Base-by-base conservation (phyloP, 2,329 filamentous ascomycete species). In the Colletotrichum lindemuthianum region DNA sequence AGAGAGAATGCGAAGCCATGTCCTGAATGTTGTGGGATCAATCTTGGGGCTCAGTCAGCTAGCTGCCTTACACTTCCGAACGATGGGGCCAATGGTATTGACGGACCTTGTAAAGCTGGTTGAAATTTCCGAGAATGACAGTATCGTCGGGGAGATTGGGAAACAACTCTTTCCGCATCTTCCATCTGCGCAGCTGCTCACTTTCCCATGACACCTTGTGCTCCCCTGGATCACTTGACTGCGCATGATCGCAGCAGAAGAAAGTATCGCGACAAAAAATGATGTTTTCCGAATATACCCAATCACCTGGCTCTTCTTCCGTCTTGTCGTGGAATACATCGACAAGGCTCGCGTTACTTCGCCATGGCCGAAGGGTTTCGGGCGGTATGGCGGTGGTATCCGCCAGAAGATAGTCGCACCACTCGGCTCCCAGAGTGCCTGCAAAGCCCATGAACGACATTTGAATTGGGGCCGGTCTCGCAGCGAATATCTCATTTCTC, bases 361-460 rank as follows among this genome's bases (percentile, higher is more conserved):
- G 87, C 79, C 88, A 91, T 1, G 93, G 93, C 11, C 93, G 88
- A 34, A 98, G 81, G 1, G 95, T 97, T 33, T 89, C 87, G 0
- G 84, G 85, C 1, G 96, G 96, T 57, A 99, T 90, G 0, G 96
- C 93, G 1, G 91, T 95, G 54, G 91, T 84, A 72, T 99, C 96
- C 4, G 96, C 94, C 33, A 98, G 86, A 13, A 99, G 89, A 73
- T 99, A 99, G 75, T 99, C 96, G 71, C 96, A 99, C 96, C 96
- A 99, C 74, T 99, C 96, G 3, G 96, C 96, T 6, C 96, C 96
- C 1, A 99, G 81, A 0, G 95, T 97, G 9, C 96, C 96, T 0
- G 96, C 96, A 74, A 99, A 99, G 0, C 96, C 96, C 96, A 99
- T 99, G 73, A 99, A 99, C 0, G 96, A 97, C 96, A 99, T 99